These are phyloP conservation scores for Coniochaeta pulveracea DNA, from an alignment of 2,329 filamentous ascomycete species.

Conservation along the genomic window DNA sequence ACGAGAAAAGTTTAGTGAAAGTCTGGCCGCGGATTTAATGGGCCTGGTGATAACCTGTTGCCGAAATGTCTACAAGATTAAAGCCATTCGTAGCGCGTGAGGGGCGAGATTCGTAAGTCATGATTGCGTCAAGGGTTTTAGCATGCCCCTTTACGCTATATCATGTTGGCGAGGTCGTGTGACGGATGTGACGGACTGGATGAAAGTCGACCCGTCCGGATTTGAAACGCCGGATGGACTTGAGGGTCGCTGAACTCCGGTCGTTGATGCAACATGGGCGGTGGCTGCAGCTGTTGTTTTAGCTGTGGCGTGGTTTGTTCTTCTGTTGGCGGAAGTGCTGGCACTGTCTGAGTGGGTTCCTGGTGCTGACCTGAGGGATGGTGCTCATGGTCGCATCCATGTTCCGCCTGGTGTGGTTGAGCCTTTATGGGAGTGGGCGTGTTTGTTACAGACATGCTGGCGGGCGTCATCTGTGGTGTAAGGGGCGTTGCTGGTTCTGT, in stretches of 20 bases:
- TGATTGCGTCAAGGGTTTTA: too few species aligned
- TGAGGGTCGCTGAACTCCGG: slow-evolving; percentile 9
- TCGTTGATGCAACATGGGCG: slow-evolving; percentile 9
- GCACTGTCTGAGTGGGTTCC: slow-evolving; percentile 16
- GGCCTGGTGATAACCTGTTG: too few species aligned
- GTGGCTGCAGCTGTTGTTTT: slow-evolving; percentile 10
- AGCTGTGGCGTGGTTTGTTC: slow-evolving; percentile 10
- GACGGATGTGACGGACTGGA: too few species aligned
- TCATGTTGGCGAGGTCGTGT: too few species aligned
- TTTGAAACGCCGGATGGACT: too few species aligned
- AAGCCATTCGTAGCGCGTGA: too few species aligned
- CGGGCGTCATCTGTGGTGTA: slow-evolving; percentile 33
- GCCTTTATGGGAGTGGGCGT: slow-evolving; percentile 25
- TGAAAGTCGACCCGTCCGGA: too few species aligned
- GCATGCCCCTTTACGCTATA: too few species aligned
- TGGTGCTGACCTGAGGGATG: slow-evolving; percentile 10
- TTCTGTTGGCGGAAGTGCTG: slow-evolving; percentile 10
- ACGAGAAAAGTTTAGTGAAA: too few species aligned
- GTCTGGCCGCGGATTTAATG: too few species aligned
- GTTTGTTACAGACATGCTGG: slow-evolving; percentile 20
- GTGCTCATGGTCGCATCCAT: slow-evolving; percentile 10
- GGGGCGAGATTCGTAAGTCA: too few species aligned
- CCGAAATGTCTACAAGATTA: too few species aligned
- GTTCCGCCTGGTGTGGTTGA: slow-evolving; percentile 12
- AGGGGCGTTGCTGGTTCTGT: slow-evolving; percentile 26